Evolutionary conservation across 345 rosid species (phyloP).

Genomic region (Eutrema heterophyllum): DNA sequence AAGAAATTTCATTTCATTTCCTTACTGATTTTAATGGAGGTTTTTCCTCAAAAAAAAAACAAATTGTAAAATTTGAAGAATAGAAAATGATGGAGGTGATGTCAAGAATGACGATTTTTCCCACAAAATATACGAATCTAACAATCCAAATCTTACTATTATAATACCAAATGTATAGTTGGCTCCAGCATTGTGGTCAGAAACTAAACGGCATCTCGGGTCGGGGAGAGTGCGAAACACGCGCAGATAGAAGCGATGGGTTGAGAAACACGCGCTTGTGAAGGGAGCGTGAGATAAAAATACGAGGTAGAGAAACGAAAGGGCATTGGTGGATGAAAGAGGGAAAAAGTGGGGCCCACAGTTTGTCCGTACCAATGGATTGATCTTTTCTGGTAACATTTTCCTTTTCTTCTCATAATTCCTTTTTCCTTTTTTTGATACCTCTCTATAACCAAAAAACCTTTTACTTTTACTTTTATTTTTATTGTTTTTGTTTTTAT

Average conservation of each 20-base stretch:
- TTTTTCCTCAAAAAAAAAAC: not conserved
- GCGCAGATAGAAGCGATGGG: not conserved
- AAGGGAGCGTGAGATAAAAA: conserved; percentile 31
- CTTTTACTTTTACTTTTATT: not conserved
- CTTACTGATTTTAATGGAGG: not conserved
- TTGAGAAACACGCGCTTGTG: conserved; percentile 21
- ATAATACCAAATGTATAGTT: conserved; percentile 32
- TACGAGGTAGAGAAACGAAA: conserved; percentile 35
- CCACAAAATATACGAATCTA: conserved; percentile 44
- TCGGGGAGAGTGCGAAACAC: not conserved
- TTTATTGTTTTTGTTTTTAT: not conserved
- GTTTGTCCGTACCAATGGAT: conserved; percentile 78
- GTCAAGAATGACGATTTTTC: conserved; percentile 42
- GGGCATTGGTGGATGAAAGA: conserved; percentile 43
- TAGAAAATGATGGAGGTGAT: conserved; percentile 28
- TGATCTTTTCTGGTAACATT: conserved; percentile 80
- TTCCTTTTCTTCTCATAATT: conserved; percentile 78
- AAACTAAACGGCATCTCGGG: conserved; percentile 28
- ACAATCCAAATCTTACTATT: conserved; percentile 33
- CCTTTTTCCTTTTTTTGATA: conserved; percentile 61
- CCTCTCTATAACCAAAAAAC: conserved; percentile 6
- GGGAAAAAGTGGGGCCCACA: conserved; percentile 50
- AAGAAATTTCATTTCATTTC: not conserved
- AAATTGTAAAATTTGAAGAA: not conserved
- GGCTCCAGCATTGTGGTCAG: conserved; percentile 43